These are phyloP conservation scores for Pseudogymnoascus sp. DNA, from an alignment of 2,329 filamentous ascomycete species.

Conservation along the genomic window DNA sequence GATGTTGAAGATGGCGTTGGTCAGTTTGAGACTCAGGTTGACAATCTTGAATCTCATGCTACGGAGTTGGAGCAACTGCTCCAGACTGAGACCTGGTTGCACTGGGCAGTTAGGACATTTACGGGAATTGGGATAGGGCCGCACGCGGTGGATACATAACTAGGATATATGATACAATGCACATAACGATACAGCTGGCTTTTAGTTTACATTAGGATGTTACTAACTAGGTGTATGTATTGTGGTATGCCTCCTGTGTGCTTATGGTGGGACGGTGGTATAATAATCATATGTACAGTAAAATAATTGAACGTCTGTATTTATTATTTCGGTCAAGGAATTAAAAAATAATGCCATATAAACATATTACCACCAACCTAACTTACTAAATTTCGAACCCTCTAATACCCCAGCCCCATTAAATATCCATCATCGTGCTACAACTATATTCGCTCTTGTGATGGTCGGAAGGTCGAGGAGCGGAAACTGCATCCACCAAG, in stretches of 20 bases:
- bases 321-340: too few species aligned
- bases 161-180: not conserved
- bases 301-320: not conserved
- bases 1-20: constrained; percentile 79
- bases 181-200: not conserved
- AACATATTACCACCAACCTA: not conserved
- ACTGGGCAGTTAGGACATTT: constrained; percentile 28
- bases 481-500: not conserved
- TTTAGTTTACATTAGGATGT: not conserved
- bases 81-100: constrained; percentile 27
- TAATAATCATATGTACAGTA: not conserved
- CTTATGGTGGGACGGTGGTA: not conserved
- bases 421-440: not conserved
- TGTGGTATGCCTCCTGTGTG: not conserved
- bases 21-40: constrained; percentile 73
- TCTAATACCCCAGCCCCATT: not conserved
- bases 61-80: constrained; percentile 48
- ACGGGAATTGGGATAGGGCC: constrained; percentile 29
- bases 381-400: too few species aligned
- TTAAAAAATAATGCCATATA: too few species aligned
- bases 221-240: not conserved
- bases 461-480: not conserved
- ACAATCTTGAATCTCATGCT: constrained; percentile 59
- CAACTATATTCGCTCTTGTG: not conserved
- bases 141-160: not conserved